Evolutionary conservation across 306 rosid genomes (phyloP), one percentile per base, ranked within the genome.

Genomic region (Datisca glomerata): DNA sequence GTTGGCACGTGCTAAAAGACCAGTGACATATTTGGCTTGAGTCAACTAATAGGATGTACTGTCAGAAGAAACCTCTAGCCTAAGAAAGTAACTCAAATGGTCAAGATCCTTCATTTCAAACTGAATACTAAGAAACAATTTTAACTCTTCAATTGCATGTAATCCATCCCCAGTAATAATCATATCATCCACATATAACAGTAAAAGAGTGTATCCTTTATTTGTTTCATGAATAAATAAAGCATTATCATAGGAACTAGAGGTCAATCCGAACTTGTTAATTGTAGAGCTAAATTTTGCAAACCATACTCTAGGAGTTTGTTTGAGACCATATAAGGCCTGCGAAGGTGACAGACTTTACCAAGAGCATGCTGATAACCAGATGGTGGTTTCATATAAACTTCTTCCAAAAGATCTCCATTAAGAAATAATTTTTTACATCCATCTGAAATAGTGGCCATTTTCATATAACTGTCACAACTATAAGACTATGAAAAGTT

Each of bases 371-470:
- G 15, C 8, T 5, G 12, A 35, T 2, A 3, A 1, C n/a, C 15
- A 3, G 4, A 5, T 7, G 17, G 1, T 7, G 41, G 15, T 13
- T 9, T 11, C 2, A 35, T 35, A 13, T 35, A 35, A 14, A 35
- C 41, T 35, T 35, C 41, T 35, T 35, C 39, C 5, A 7, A 5
- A 11, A 35, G 41, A 35, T 35, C 13, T 14, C 8, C 41, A 35
- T 35, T 4, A 11, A 51, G 20, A 12, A 38, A 37, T 16, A 51
- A n/a, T 51, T 51, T 32, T 51, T 51, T 1, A 37, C 24, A 51
- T 51, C 46, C 57, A 51, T 38, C 2, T 51, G n/a, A 24, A 1
- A 15, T 6, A 39, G 0, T n/a, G n/a, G n/a, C n/a, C n/a, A n/a
- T n/a, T 25, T 3, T 1, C 24, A 3, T 15, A 22, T 2, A 1